A percentile compares a stretch with the other conserved stretches of the same genome.
Conservation (phyloP, 495 filamentous ascomycete genomes). For the Penicillium desertorum region DNA sequence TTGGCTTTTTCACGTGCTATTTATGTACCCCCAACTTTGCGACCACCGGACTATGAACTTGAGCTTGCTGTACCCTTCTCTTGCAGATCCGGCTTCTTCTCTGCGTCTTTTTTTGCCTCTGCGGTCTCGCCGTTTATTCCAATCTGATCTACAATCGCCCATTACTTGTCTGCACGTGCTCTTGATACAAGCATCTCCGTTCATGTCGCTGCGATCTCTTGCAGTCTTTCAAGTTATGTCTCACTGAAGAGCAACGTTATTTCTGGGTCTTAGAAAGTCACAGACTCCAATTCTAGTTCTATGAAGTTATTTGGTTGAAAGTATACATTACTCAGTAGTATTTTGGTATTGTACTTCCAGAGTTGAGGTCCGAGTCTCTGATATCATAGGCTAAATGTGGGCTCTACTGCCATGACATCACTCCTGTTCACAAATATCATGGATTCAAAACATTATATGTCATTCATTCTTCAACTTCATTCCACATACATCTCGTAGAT, state of each 20-base stretch:
- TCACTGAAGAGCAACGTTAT: conserved; percentile 13
- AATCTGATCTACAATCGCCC: conserved; percentile 8
- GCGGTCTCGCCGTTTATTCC: conserved; percentile 5
- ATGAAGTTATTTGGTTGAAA: background rate
- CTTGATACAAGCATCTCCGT: conserved; percentile 13
- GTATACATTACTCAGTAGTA: background rate
- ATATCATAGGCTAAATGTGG: background rate
- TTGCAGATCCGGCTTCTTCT: conserved; percentile 15
- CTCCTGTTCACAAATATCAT: background rate
- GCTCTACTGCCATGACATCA: conserved; percentile 5
- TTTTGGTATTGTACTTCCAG: background rate
- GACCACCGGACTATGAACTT: conserved; percentile 16
- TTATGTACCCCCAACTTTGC: conserved; percentile 1
- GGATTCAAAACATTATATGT: background rate
- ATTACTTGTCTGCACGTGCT: background rate
- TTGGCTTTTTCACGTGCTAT: background rate
- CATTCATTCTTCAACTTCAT: conserved; percentile 19
- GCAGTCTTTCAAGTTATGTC: conserved; percentile 4
- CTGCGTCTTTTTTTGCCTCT: conserved; percentile 7
- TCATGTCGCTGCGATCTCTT: conserved; percentile 7
- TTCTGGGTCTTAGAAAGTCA: conserved; percentile 21
- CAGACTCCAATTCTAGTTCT: conserved; percentile 16
- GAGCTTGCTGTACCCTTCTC: conserved; percentile 23
- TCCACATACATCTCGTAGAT: conserved; percentile 23
- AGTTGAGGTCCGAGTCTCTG: background rate